phyloP scores from a whole-genome alignment of 208 protist genomes.

The Acanthamoeba polyphaga region DNA sequence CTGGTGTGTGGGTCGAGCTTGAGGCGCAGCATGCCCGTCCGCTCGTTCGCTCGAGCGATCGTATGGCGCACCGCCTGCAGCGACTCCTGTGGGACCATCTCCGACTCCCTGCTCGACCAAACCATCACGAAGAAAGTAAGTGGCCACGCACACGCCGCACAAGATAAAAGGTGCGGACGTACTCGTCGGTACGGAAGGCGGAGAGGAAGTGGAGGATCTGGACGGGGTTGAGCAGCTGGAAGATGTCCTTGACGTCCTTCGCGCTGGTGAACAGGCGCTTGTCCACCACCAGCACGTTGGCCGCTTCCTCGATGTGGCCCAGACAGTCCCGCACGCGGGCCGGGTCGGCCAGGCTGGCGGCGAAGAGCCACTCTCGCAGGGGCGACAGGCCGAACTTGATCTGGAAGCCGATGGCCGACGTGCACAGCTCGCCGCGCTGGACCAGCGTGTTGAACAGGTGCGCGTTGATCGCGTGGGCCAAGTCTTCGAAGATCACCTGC shows the following conservation, averaged over 20 bases:
- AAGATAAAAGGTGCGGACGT: neutral
- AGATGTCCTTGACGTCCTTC: constrained; percentile 41
- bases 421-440: constrained; percentile 10
- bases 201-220: constrained; percentile 55
- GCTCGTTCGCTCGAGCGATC: neutral
- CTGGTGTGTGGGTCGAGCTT: constrained; percentile 13
- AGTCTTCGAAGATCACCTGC: constrained; percentile 52
- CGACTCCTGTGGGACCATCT: constrained; percentile 41
- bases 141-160: no score
- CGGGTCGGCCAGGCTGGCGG: constrained; percentile 7
- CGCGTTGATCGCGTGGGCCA: constrained; percentile 45
- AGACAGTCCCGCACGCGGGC: constrained; percentile 38
- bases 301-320: constrained; percentile 53
- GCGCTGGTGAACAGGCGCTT: constrained; percentile 63
- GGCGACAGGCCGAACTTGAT: constrained; percentile 69
- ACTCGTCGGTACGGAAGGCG: constrained; percentile 58
- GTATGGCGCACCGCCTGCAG: constrained; percentile 35
- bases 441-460: constrained; percentile 65
- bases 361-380: constrained; percentile 57
- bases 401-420: constrained; percentile 54
- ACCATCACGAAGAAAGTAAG: no score
- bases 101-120: neutral
- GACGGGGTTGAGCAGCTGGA: constrained; percentile 27
- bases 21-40: constrained; percentile 5
- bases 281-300: constrained; percentile 71